Evolutionary conservation across 768 basidiomycete genomes (phyloP).

Genomic region (Leccinellum rugosiceps): DNA sequence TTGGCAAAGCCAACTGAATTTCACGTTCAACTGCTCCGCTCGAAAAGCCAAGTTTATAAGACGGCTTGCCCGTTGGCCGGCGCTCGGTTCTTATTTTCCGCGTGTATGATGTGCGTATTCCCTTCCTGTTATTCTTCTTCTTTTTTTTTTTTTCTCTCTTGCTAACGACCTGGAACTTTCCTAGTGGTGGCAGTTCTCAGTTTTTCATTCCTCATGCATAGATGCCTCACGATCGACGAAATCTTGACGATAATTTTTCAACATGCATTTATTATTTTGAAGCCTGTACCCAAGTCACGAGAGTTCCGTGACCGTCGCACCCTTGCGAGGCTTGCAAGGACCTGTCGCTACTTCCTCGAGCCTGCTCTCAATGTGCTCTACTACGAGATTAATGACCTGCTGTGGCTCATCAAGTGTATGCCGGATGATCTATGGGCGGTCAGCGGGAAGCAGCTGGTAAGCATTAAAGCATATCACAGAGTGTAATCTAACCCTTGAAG

Average conservation of each 20-base stretch:
- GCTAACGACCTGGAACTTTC: background rate
- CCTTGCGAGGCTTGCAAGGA: conserved; percentile 33
- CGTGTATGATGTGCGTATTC: conserved; percentile 25
- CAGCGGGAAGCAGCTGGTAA: conserved; percentile 28
- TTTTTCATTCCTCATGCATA: conserved; percentile 28
- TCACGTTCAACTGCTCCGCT: conserved; percentile 20
- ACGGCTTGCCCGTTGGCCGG: background rate
- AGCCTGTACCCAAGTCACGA: conserved; percentile 27
- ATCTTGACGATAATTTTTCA: conserved; percentile 32
- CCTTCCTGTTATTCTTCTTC: background rate
- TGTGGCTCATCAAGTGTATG: conserved; percentile 32
- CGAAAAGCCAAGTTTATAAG: conserved; percentile 15
- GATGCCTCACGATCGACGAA: conserved; percentile 33
- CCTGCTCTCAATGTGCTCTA: conserved; percentile 32
- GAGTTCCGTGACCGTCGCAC: conserved; percentile 29
- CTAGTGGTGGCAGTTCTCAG: conserved; percentile 15
- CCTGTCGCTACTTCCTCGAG: conserved; percentile 29
- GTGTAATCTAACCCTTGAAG: conserved; percentile 7
- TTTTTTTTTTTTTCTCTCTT: background rate
- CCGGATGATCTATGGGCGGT: conserved; percentile 33
- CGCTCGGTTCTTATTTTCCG: conserved; percentile 14
- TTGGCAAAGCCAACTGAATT: conserved; percentile 2
- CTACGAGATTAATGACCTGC: conserved; percentile 29
- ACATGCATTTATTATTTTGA: conserved; percentile 27
- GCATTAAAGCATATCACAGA: conserved; percentile 1